Percentiles rank a stretch among this genome's conserved stretches.
phyloP scores from a whole-genome alignment of 257 asterid genomes.

The Solanum neorickii region DNA sequence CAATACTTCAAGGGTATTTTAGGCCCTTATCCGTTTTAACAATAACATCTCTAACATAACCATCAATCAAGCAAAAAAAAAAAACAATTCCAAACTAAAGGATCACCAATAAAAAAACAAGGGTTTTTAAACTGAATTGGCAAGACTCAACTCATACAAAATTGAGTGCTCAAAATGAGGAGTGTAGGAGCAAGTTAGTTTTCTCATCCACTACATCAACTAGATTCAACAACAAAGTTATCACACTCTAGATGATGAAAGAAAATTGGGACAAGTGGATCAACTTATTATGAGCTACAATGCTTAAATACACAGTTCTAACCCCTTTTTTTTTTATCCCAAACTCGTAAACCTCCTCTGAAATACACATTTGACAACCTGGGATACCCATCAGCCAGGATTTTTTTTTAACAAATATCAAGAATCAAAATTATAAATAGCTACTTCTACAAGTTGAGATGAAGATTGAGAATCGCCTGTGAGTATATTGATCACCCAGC shows the following conservation, averaged over 20 bases:
- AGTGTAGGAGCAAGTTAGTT: not conserved
- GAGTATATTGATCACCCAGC: not conserved
- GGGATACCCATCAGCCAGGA: not conserved
- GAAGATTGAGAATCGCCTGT: not conserved
- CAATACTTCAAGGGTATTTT: too few relatives aligned
- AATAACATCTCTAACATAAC: not conserved
- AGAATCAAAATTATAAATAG: not conserved
- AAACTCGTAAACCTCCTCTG: not conserved
- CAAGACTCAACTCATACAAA: not conserved
- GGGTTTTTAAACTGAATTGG: not conserved
- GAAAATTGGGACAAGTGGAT: not conserved
- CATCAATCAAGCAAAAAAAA: not conserved
- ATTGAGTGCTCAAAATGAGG: not conserved
- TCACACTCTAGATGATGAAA: not conserved
- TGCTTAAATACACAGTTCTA: not conserved
- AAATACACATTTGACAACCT: not conserved
- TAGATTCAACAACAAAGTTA: not conserved
- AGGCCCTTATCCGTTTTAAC: too few relatives aligned
- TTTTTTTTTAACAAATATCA: too few relatives aligned
- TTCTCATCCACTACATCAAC: not conserved
- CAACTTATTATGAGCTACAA: not conserved
- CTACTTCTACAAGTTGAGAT: not conserved
- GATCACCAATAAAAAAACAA: not conserved
- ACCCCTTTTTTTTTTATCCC: not conserved
- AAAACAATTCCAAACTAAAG: too few relatives aligned